phyloP scores from a whole-genome alignment of 352 stramenopile genomes.

The Phytophthora lateralis region DNA sequence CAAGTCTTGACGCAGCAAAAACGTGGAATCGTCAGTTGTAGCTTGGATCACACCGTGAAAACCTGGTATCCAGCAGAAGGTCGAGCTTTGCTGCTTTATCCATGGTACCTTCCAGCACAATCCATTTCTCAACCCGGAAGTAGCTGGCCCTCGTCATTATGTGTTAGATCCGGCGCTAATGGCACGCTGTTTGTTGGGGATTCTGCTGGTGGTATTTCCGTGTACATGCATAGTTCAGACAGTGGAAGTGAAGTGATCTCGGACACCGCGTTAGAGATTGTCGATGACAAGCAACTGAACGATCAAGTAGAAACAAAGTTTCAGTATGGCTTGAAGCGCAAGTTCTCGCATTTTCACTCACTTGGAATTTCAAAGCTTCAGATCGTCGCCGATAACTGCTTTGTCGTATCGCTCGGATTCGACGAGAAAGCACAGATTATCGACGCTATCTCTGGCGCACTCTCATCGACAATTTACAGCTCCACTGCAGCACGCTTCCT shows the following conservation, averaged over 20 bases:
- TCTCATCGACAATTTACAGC: constrained; percentile 65
- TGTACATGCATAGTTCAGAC: constrained; percentile 44
- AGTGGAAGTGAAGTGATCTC: not conserved
- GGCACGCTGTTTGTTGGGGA: constrained; percentile 68
- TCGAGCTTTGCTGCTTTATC: constrained; percentile 66
- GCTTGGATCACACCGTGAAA: constrained; percentile 69
- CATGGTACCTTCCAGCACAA: constrained; percentile 68
- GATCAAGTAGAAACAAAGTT: constrained; percentile 29
- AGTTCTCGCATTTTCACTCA: constrained; percentile 65
- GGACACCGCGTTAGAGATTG: constrained; percentile 7
- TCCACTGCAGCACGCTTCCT: constrained; percentile 55
- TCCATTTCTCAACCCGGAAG: constrained; percentile 56
- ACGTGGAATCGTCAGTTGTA: constrained; percentile 69
- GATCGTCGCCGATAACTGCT: constrained; percentile 67
- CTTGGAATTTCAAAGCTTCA: constrained; percentile 62
- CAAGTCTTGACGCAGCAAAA: constrained; percentile 51
- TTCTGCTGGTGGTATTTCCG: constrained; percentile 59
- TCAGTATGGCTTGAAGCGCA: constrained; percentile 67
- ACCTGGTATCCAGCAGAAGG: constrained; percentile 68
- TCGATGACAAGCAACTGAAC: constrained; percentile 18
- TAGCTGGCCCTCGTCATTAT: constrained; percentile 63
- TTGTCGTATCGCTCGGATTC: constrained; percentile 77
- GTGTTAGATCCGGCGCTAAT: constrained; percentile 50
- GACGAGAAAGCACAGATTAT: constrained; percentile 77
- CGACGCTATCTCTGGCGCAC: constrained; percentile 61